Conservation (phyloP, 371 early-diverging fungal genomes). For the Apophysomyces ossiformis region DNA sequence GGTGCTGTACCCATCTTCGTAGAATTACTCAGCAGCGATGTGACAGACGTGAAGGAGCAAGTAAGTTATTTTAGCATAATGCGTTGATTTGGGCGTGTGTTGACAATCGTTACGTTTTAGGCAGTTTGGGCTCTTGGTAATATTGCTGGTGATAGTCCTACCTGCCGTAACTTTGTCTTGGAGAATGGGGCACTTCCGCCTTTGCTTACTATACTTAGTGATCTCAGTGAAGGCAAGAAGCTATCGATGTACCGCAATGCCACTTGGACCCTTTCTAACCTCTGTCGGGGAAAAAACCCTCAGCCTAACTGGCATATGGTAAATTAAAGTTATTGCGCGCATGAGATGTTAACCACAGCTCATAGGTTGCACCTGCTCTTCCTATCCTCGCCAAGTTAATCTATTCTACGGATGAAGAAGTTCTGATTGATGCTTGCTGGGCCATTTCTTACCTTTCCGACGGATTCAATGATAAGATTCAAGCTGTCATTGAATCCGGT, state of each 20-base stretch:
- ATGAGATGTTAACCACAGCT: background rate
- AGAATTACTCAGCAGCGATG: constrained; percentile 84
- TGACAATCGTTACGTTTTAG: constrained; percentile 29
- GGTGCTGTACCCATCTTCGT: constrained; percentile 96
- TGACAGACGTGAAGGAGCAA: constrained; percentile 97
- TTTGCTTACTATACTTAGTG: constrained; percentile 84
- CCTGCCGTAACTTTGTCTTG: constrained; percentile 94
- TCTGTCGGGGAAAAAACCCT: constrained; percentile 99
- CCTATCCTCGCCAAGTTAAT: constrained; percentile 90
- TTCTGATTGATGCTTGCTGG: constrained; percentile 99
- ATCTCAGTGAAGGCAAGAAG: constrained; percentile 87
- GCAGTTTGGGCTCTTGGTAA: constrained; percentile 99
- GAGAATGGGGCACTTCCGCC: constrained; percentile 84
- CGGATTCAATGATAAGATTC: constrained; percentile 93
- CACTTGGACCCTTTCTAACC: constrained; percentile 99
- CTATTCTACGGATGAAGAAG: constrained; percentile 91
- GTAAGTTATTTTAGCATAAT: constrained; percentile 36
- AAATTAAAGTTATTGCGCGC: constrained; percentile 19
- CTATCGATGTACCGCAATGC: constrained; percentile 96
- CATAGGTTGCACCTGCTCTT: constrained; percentile 81
- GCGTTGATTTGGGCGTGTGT: background rate
- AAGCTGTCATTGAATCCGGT: constrained; percentile 96
- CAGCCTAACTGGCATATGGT: constrained; percentile 91
- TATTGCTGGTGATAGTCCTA: constrained; percentile 99
- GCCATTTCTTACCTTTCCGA: constrained; percentile 99